Base-by-base conservation (phyloP, 148 eudicot species). In the Oxyria digyna region DNA sequence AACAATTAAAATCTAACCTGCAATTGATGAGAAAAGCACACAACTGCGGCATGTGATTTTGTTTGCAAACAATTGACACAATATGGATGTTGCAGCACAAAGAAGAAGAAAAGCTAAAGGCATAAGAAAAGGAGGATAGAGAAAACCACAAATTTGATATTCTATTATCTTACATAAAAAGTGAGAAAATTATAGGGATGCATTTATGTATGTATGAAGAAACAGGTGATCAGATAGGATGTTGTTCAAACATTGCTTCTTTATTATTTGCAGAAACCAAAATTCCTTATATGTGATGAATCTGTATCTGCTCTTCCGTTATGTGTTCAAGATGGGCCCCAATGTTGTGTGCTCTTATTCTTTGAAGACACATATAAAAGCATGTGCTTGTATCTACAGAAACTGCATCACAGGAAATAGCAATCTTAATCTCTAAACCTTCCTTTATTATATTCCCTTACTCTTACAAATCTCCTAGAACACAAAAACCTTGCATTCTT, bases 141-240 rank as follows among this genome's bases (percentile, higher is more conserved):
- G 49, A 45, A 43, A 15, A 15, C 0, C 4, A 45, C 20, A 45
- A 45, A n/a, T n/a, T 45, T 6, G 33, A 42, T 3, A 26, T 20
- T 68, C 10, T 49, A 49, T 17, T 4, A 62, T 59, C 52, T 67
- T 72, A 81, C 78, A 80, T 81, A 67, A 83, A 85, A 85, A 78
- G 83, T 70, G 13, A 74, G 33, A 74, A 83, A 79, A 78, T 78
- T 0, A 38, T 38, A 38, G 41, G 41, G 83, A 82, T 78, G 75
- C 77, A 75, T 35, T 35, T 6, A 6, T 35, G 38, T 74, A 83
- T 80, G 75, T 72, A 74, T 59, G 64, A 68, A 82, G 82, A 77
- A 71, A 75, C 73, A 80, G 70, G 64, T 29, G 63, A 89, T n/a
- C 84, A 85, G 88, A 89, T 87, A 76, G 84, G 87, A 73, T 82